Evolutionary conservation across 179 eudicot genomes (phyloP).

Genomic region (Monotropa hypopitys): DNA sequence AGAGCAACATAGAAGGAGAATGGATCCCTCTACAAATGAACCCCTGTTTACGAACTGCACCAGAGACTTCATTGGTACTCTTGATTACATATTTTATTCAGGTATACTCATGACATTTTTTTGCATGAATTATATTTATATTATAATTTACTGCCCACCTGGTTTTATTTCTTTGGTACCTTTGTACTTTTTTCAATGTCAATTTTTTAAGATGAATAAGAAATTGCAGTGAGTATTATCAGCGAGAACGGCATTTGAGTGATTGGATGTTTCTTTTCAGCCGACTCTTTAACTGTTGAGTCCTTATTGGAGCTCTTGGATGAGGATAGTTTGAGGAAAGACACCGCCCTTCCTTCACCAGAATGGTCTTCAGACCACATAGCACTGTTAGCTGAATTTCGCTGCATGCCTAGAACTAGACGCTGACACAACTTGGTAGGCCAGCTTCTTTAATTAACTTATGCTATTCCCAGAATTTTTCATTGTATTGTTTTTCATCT

Average conservation of each 20-base stretch:
- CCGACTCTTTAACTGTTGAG: slow-evolving; percentile 88
- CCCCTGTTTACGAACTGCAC: slow-evolving; percentile 92
- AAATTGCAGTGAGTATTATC: not conserved
- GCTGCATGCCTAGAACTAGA: slow-evolving; percentile 73
- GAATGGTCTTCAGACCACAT: slow-evolving; percentile 99
- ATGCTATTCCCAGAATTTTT: not conserved
- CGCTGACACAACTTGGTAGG: slow-evolving; percentile 38
- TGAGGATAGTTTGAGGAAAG: slow-evolving; percentile 89
- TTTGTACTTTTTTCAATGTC: not conserved
- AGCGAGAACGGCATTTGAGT: not conserved
- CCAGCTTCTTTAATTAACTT: not conserved
- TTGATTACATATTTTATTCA: slow-evolving; percentile 84
- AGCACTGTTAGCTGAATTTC: slow-evolving; percentile 93
- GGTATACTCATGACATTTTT: slow-evolving; percentile 28
- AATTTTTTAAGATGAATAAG: not conserved
- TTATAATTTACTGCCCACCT: too few relatives aligned
- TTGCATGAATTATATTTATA: not conserved
- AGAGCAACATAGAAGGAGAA: slow-evolving; percentile 73
- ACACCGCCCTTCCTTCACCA: slow-evolving; percentile 98
- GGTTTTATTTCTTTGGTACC: not conserved
- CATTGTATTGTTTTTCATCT: not conserved
- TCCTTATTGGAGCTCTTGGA: slow-evolving; percentile 89
- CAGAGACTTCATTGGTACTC: slow-evolving; percentile 86
- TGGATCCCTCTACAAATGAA: slow-evolving; percentile 79
- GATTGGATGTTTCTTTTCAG: slow-evolving; percentile 31